These are phyloP conservation scores for Lentinula guzmanii DNA, from an alignment of 768 basidiomycete genomes.

Conservation along the genomic window DNA sequence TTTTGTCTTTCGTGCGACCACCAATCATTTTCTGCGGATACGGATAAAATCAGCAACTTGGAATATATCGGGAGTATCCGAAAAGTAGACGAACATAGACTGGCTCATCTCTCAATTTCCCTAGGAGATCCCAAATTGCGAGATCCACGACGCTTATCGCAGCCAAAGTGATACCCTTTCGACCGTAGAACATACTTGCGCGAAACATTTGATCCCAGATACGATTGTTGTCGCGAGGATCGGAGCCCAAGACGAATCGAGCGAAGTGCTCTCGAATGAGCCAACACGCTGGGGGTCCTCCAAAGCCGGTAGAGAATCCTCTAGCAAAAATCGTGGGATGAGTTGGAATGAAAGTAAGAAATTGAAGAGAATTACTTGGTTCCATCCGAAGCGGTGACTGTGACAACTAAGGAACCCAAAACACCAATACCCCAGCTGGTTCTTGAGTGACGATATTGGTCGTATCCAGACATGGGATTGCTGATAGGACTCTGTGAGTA, in stretches of 20 bases:
- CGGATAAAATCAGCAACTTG: not conserved
- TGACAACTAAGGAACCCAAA: constrained; percentile 23
- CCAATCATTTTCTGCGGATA: constrained; percentile 20
- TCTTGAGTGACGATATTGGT: constrained; percentile 21
- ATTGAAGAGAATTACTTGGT: constrained; percentile 7
- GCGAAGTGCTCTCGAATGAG: constrained; percentile 22
- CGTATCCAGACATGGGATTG: constrained; percentile 20
- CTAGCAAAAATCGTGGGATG: constrained; percentile 1
- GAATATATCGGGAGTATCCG: not conserved
- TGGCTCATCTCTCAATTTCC: constrained; percentile 23
- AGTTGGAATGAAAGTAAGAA: not conserved
- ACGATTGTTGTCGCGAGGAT: constrained; percentile 22
- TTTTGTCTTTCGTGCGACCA: constrained; percentile 21
- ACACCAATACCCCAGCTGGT: constrained; percentile 23
- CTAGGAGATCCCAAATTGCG: constrained; percentile 25
- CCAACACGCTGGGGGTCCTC: constrained; percentile 25
- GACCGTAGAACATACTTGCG: constrained; percentile 23
- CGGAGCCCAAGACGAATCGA: constrained; percentile 22
- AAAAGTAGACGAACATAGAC: constrained; percentile 14
- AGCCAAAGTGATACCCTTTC: constrained; percentile 23
- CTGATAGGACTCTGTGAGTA: constrained; percentile 6
- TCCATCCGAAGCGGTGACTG: constrained; percentile 22
- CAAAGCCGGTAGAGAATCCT: constrained; percentile 23
- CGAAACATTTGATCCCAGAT: constrained; percentile 25
- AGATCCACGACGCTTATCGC: constrained; percentile 25